phyloP scores from a whole-genome alignment of 2,329 filamentous ascomycete genomes.

The Fusarium albidum region DNA sequence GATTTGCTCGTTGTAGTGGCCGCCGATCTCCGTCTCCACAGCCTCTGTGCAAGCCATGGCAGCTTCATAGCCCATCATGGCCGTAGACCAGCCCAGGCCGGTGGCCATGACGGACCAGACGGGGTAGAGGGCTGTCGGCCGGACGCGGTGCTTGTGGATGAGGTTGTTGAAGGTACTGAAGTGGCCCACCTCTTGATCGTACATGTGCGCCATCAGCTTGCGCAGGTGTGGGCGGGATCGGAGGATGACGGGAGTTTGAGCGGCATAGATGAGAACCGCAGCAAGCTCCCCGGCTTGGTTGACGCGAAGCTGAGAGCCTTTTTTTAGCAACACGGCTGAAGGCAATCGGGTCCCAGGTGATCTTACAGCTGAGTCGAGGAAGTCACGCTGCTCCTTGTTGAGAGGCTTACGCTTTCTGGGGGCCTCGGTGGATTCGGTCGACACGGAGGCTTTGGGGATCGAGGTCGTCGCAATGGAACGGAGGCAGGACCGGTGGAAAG shows the following conservation, averaged over 20 bases:
- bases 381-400: conserved; percentile 74
- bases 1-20: conserved; percentile 95
- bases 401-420: conserved; percentile 64
- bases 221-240: conserved; percentile 85
- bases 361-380: conserved; percentile 75
- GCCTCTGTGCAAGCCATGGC: conserved; percentile 99
- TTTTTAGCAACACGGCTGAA: conserved; percentile 11
- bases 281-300: conserved; percentile 99
- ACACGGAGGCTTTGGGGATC: conserved; percentile 25
- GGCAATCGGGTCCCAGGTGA: neutral
- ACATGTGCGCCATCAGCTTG: conserved; percentile 96
- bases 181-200: conserved; percentile 92
- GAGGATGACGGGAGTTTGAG: conserved; percentile 84
- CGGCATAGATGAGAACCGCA: conserved; percentile 90
- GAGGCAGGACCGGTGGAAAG: conserved; percentile 24
- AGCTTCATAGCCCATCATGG: conserved; percentile 86
- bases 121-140: conserved; percentile 92
- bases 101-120: conserved; percentile 85
- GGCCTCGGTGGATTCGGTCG: conserved; percentile 35
- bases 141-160: conserved; percentile 84
- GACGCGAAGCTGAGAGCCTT: conserved; percentile 73
- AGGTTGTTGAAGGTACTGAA: conserved; percentile 85
- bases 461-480: conserved; percentile 36
- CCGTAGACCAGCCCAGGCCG: conserved; percentile 87
- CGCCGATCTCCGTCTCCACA: conserved; percentile 96